Base-by-base conservation (phyloP, 192 early-diverging fungal species). In the Anaeromyces robustus region DNA sequence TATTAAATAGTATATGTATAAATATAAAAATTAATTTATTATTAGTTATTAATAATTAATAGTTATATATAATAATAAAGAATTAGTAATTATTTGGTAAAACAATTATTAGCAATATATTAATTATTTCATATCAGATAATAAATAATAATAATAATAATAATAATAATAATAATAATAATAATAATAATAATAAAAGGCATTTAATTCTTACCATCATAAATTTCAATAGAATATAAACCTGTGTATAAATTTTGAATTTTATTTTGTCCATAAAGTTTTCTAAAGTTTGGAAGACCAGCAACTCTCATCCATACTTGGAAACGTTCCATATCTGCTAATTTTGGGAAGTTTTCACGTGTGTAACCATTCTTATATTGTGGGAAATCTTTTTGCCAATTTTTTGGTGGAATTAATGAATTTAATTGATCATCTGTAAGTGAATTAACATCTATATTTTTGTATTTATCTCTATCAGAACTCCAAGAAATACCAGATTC, bases 241-340 rank as follows among this genome's bases (percentile, higher is more conserved):
- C 96, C 96, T 78, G 80, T 84, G 78, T 83, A 80, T 84, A 98
- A 85, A 19, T 83, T 83, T 77, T 87, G 86, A 9, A 85, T 80
- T 34, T 90, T 89, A 83, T 96, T 93, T 83, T 89, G 88, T 34
- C 95, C 95, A 84, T 94, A 98, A 77, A 99, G 87, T 86, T 99
- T 99, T 78, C 97, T 88, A 87, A 99, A 99, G 30, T 92, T 95
- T 32, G 98, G 98, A 78, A 97, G 88, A 16, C 97, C 96, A 28
- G 96, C 96, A 0, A 94, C 94, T 41, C 97, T 89, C 96, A 99
- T 97, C 98, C 98, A 99, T 29, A 99, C 98, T 82, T 96, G 94
- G 82, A 99, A 94, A 77, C 93, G 90, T 86, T 97, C 92, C 87
- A 93, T 87, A 12, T 82, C 79, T 26, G 83, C 79, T 34, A 94